Base-by-base conservation (phyloP, 805 yeast species). In the Schizosaccharomyces octosporus region DNA sequence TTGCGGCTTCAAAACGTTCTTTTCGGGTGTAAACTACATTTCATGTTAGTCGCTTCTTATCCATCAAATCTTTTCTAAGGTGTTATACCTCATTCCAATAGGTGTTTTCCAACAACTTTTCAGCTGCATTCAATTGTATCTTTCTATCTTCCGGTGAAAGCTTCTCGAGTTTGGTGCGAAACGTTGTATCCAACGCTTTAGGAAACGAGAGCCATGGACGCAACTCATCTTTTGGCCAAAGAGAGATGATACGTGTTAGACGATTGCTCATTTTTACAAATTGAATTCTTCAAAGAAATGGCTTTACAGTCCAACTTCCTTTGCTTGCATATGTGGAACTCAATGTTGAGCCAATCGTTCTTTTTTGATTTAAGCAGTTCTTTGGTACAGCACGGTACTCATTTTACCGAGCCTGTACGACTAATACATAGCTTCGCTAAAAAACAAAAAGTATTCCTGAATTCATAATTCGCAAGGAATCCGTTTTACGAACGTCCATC, bases 1-100 rank as follows among this genome's bases (percentile, higher is more conserved):
- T 15, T 61, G 63, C 1, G 68, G 68, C 45, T 60, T 55, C 62
- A 66, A 43, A 4, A 64, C 48, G 21, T 17, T 29, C n/a, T 21
- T 24, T 17, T 51, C 13, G 31, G 57, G 57, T 7, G n/a, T 29
- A 29, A 19, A 51, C 57, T 51, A 51, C 31, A 29, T 51, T 51
- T 7, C 21, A 11, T 17, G 51, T 45, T 45, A 19, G 51, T 45
- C n/a, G 17, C 27, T 24, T 19, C 21, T 45, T 4, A 13, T 19
- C 27, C 27, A 17, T 24, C 21, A 45, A 21, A n/a, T 19, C 51
- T 1, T 13, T 19, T n/a, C 13, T 1, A 13, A 19, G 7, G 21
- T 45, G 27, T 3, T 24, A 24, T 24, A 51, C 57, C 57, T 51
- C 27, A 21, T 51, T 51, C 36, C 36, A 51, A 51, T 51, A 51